Conservation (phyloP, 305 asterid species). For the Solanum hybrid region DNA sequence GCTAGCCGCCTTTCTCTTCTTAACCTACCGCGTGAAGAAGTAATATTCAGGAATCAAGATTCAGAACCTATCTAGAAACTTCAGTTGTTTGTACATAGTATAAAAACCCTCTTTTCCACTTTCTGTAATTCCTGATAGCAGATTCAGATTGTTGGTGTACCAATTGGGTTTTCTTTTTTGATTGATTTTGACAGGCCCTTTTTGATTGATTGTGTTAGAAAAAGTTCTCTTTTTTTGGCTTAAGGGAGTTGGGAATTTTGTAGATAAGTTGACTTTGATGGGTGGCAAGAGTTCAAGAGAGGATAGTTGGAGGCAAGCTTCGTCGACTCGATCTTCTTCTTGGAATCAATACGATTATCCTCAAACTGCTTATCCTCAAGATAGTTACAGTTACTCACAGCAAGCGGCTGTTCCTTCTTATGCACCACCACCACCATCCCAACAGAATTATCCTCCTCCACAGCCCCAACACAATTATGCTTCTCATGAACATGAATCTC, state of each 20-base stretch:
- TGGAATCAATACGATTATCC: conserved; percentile 37
- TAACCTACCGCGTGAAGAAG: not conserved
- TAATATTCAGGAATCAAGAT: not conserved
- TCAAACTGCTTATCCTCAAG: conserved; percentile 45
- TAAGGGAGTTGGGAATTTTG: conserved; percentile 4
- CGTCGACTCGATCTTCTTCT: conserved; percentile 38
- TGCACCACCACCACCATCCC: conserved; percentile 28
- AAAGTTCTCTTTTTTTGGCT: not conserved
- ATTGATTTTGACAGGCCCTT: conserved; percentile 19
- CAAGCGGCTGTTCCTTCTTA: conserved; percentile 18
- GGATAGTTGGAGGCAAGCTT: conserved; percentile 44
- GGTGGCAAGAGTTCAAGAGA: conserved; percentile 74
- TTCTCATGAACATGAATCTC: conserved; percentile 16
- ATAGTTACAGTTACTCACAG: conserved; percentile 18
- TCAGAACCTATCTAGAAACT: not conserved
- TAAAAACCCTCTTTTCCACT: not conserved
- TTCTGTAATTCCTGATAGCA: not conserved
- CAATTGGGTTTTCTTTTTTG: not conserved
- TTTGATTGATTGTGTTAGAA: conserved; percentile 10
- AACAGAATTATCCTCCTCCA: conserved; percentile 14
- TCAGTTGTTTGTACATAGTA: not conserved
- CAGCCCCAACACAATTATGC: conserved; percentile 16
- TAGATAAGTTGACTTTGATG: conserved; percentile 37
- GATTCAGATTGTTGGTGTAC: not conserved
- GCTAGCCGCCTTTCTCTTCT: not conserved